phyloP scores from a whole-genome alignment of 495 filamentous ascomycete species.

The Penicillium angulare region DNA sequence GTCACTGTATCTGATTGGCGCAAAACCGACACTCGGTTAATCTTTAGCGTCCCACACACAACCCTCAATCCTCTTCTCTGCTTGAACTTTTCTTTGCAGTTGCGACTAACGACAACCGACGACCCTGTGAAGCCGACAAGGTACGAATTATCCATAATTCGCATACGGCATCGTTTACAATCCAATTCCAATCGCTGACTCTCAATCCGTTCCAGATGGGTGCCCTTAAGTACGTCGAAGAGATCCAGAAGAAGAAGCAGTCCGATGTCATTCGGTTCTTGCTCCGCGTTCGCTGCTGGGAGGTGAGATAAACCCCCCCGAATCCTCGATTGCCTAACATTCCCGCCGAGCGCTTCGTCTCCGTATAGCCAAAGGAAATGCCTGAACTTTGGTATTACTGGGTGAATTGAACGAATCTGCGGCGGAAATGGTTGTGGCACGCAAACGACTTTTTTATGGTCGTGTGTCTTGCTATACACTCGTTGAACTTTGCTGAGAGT shows the following conservation, averaged over 20 bases:
- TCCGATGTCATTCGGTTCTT: slow-evolving; percentile 98
- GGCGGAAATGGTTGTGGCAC: slow-evolving; percentile 51
- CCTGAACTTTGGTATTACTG: slow-evolving; percentile 36
- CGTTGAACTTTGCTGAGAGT: slow-evolving; percentile 99
- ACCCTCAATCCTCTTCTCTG: slow-evolving; percentile 30
- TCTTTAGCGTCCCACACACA: slow-evolving; percentile 51
- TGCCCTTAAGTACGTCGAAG: slow-evolving; percentile 98
- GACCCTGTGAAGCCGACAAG: slow-evolving; percentile 51
- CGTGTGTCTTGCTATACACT: slow-evolving; percentile 88
- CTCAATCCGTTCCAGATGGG: slow-evolving; percentile 62
- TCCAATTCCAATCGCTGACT: slow-evolving; percentile 7
- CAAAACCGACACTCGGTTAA: slow-evolving; percentile 41
- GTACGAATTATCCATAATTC: slow-evolving; percentile 29
- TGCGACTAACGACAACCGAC: slow-evolving; percentile 51
- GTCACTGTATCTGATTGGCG: slow-evolving; percentile 15
- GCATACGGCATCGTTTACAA: neutral
- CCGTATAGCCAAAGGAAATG: slow-evolving; percentile 41
- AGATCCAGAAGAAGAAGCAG: slow-evolving; percentile 99
- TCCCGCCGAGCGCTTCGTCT: slow-evolving; percentile 45
- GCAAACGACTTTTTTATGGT: slow-evolving; percentile 27
- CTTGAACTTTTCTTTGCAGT: slow-evolving; percentile 40
- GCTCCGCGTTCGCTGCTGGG: slow-evolving; percentile 99
- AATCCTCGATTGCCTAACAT: slow-evolving; percentile 51
- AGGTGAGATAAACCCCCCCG: slow-evolving; percentile 73
- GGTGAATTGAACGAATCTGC: slow-evolving; percentile 37